These are phyloP conservation scores for Nothophoma quercina DNA, from an alignment of 2,329 filamentous ascomycete species.

Conservation along the genomic window DNA sequence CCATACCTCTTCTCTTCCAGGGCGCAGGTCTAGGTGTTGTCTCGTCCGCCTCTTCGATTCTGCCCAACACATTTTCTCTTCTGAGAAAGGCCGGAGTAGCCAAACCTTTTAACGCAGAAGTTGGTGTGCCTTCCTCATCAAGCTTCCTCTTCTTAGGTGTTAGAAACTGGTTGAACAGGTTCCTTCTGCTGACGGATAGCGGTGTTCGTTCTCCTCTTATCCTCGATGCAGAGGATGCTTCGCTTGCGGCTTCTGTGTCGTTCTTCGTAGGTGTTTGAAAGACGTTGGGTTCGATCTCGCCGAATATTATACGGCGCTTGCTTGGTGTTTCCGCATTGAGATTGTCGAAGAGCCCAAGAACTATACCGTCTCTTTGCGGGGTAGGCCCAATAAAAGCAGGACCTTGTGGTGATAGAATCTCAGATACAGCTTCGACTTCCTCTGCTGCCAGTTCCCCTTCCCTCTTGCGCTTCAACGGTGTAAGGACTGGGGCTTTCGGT, in stretches of 20 bases:
- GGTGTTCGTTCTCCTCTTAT: slow-evolving; percentile 55
- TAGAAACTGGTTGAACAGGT: slow-evolving; percentile 68
- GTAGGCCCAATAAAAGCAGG: slow-evolving; percentile 71
- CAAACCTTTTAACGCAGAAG: slow-evolving; percentile 54
- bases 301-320: slow-evolving; percentile 41
- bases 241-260: slow-evolving; percentile 34
- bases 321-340: slow-evolving; percentile 62
- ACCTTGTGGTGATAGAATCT: slow-evolving; percentile 41
- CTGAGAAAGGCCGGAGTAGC: slow-evolving; percentile 76
- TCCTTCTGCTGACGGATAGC: slow-evolving; percentile 65
- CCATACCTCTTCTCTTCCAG: slow-evolving; percentile 59
- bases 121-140: slow-evolving; percentile 49
- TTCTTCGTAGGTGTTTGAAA: slow-evolving; percentile 53
- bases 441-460: slow-evolving; percentile 28
- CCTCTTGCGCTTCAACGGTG: slow-evolving; percentile 44
- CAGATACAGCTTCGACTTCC: slow-evolving; percentile 17
- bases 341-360: slow-evolving; percentile 79
- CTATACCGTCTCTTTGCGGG: slow-evolving; percentile 78
- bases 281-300: slow-evolving; percentile 42
- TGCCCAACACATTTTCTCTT: slow-evolving; percentile 59
- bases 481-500: slow-evolving; percentile 26
- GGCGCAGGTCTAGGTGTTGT: slow-evolving; percentile 46
- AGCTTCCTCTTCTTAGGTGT: slow-evolving; percentile 63
- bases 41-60: slow-evolving; percentile 63
- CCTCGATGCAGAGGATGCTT: slow-evolving; percentile 38